Conservation (phyloP, 1,139 yeast genomes). For the Torulaspora pretoriensis region DNA sequence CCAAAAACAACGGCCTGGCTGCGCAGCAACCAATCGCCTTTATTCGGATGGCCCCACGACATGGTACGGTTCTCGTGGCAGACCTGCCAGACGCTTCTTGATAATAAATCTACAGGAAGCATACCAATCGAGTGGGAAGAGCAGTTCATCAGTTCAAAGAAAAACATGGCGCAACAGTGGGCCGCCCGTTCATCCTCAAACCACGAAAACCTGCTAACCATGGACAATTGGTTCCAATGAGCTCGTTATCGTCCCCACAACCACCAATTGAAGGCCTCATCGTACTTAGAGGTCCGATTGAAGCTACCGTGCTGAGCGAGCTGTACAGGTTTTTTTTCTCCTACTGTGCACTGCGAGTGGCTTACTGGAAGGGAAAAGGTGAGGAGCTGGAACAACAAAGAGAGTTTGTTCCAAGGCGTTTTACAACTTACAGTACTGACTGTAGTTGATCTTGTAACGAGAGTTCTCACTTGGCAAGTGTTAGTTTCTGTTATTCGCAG, state of each 20-base stretch:
- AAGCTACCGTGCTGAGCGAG: slow-evolving; percentile 3
- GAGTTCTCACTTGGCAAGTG: neutral
- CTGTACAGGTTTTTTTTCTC: neutral
- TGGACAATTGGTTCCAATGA: slow-evolving; percentile 32
- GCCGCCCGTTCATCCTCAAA: slow-evolving; percentile 11
- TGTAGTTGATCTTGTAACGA: neutral
- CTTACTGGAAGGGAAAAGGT: slow-evolving; percentile 3
- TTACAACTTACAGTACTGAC: neutral
- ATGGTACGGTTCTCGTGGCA: slow-evolving; percentile 91
- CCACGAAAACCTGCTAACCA: slow-evolving; percentile 22
- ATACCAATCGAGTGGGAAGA: slow-evolving; percentile 54
- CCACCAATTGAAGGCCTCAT: neutral
- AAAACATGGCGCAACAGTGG: slow-evolving; percentile 31
- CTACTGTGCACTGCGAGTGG: neutral
- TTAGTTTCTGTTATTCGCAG: neutral
- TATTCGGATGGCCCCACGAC: slow-evolving; percentile 83
- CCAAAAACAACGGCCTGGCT: slow-evolving; percentile 80
- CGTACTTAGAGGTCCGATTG: slow-evolving; percentile 8
- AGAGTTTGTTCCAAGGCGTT: neutral
- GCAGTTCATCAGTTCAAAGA: slow-evolving; percentile 37
- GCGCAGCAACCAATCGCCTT: slow-evolving; percentile 50
- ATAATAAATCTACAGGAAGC: slow-evolving; percentile 45
- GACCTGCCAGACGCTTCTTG: slow-evolving; percentile 71
- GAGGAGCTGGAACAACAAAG: slow-evolving; percentile 3
- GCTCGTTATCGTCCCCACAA: neutral